Percentiles rank a stretch among this genome's conserved stretches.
These are phyloP conservation scores for Fusarium paranaense DNA, from an alignment of 2,329 filamentous ascomycete genomes.

Conservation along the genomic window DNA sequence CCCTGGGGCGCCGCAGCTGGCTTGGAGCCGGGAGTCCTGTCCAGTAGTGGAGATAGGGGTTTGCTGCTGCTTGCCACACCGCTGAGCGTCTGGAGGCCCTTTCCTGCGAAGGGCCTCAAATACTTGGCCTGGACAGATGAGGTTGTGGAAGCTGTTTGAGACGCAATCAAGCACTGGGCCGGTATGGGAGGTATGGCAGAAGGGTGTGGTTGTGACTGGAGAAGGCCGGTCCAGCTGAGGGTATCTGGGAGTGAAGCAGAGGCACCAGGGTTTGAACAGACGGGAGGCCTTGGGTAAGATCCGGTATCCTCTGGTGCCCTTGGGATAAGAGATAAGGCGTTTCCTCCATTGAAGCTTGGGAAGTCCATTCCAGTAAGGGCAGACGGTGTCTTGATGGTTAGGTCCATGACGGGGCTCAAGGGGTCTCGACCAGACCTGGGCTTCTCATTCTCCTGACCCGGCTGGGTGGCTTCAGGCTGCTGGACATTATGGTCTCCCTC, in stretches of 20 bases:
- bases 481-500: conserved; percentile 49
- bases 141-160: conserved; percentile 65
- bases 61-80: conserved; percentile 44
- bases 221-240: conserved; percentile 60
- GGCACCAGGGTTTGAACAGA: conserved; percentile 37
- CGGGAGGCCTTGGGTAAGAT: conserved; percentile 20
- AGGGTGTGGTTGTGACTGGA: conserved; percentile 54
- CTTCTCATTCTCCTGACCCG: conserved; percentile 65
- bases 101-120: conserved; percentile 66
- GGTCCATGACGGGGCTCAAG: conserved; percentile 64
- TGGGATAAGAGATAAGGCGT: conserved; percentile 51
- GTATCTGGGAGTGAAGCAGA: conserved; percentile 64
- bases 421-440: conserved; percentile 62
- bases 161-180: conserved; percentile 62
- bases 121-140: conserved; percentile 64
- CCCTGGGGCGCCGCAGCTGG: conserved; percentile 26
- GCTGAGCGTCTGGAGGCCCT: conserved; percentile 65
- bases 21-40: conserved; percentile 39
- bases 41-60: conserved; percentile 47
- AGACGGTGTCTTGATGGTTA: conserved; percentile 55
- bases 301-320: conserved; percentile 43
- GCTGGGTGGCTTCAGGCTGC: conserved; percentile 41
- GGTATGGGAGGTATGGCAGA: conserved; percentile 59
- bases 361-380: conserved; percentile 56
- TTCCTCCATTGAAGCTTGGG: conserved; percentile 48